Evolutionary conservation across 805 yeast species (phyloP).

Genomic region (Saccharomycopsis fibuligera): DNA sequence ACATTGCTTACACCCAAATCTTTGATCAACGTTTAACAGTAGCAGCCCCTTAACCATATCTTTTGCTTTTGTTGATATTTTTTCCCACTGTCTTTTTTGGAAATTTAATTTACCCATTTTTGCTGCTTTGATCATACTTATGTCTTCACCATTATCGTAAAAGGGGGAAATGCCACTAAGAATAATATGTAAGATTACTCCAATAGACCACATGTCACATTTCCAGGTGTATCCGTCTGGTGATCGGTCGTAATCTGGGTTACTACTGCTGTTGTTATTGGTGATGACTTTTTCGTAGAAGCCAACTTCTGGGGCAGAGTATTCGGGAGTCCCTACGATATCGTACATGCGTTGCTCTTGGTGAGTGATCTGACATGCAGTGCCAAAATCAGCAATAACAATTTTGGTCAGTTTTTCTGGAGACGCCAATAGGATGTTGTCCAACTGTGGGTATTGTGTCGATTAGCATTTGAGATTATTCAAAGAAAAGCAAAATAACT

Average conservation of each 20-base stretch:
- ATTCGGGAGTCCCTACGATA: slow-evolving; percentile 60
- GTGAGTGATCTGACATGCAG: slow-evolving; percentile 38
- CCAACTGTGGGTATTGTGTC: slow-evolving; percentile 31
- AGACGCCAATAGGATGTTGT: slow-evolving; percentile 50
- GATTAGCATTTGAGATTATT: not conserved
- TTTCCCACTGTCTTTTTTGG: slow-evolving; percentile 36
- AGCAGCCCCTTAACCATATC: slow-evolving; percentile 38
- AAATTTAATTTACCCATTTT: slow-evolving; percentile 36
- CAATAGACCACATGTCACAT: slow-evolving; percentile 69
- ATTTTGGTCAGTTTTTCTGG: slow-evolving; percentile 49
- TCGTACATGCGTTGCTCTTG: slow-evolving; percentile 38
- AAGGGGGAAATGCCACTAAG: slow-evolving; percentile 63
- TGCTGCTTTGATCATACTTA: slow-evolving; percentile 31
- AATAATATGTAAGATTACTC: slow-evolving; percentile 52
- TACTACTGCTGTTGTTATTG: not conserved
- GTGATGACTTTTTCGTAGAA: slow-evolving; percentile 28
- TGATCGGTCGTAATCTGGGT: too few species aligned
- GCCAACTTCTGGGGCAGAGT: slow-evolving; percentile 67
- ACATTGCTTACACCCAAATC: slow-evolving; percentile 36
- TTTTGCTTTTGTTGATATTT: slow-evolving; percentile 37
- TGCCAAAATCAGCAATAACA: slow-evolving; percentile 66
- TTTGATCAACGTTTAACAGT: slow-evolving; percentile 30
- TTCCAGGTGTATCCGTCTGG: slow-evolving; percentile 42
- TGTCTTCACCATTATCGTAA: slow-evolving; percentile 28
- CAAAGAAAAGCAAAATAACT: not conserved